These are phyloP conservation scores for Fagopyrum homotropicum DNA, from an alignment of 148 eudicot species.

Conservation along the genomic window DNA sequence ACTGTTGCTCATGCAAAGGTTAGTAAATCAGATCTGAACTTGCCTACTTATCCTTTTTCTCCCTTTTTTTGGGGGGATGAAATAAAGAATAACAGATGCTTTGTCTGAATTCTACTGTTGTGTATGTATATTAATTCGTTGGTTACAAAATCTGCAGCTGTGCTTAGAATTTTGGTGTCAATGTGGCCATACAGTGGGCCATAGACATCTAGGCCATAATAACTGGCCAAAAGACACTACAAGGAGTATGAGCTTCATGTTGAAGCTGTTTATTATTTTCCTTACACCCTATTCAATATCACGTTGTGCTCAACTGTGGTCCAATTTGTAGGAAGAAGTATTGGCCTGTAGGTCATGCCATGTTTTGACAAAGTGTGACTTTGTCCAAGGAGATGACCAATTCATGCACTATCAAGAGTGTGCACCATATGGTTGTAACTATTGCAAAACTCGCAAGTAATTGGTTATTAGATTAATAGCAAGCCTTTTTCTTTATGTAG, in stretches of 20 bases:
- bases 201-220: neutral
- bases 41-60: neutral
- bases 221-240: neutral
- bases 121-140: neutral
- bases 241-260: neutral
- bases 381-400: neutral
- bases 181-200: neutral
- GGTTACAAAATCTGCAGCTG: neutral
- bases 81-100: neutral
- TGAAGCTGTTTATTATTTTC: neutral
- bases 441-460: neutral
- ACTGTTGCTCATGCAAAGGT: constrained; percentile 83
- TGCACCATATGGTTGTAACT: neutral
- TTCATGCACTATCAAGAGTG: neutral
- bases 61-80: neutral
- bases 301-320: neutral
- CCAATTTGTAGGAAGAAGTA: neutral
- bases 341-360: neutral
- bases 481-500: neutral
- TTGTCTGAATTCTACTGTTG: neutral
- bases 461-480: neutral
- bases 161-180: neutral
- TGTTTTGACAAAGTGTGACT: neutral
- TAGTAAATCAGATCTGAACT: constrained; percentile 14
- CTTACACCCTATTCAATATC: neutral